Evolutionary conservation across 1,139 yeast genomes (phyloP).

Genomic region (Zygosaccharomyces pseudobailii): DNA sequence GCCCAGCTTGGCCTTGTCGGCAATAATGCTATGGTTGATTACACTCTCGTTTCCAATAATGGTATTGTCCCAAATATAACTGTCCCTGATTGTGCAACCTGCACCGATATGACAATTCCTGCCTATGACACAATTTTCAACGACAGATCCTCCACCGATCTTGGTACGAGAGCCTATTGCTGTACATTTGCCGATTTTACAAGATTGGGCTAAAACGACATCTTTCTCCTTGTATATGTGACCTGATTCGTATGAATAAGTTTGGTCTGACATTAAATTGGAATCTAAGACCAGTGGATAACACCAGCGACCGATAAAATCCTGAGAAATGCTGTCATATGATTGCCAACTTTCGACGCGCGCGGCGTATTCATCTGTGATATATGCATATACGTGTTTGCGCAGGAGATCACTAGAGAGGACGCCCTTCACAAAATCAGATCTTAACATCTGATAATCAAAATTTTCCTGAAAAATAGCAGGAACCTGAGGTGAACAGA

Average conservation of each 20-base stretch:
- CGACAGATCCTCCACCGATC: conserved; percentile 52
- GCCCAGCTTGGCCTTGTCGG: conserved; percentile 55
- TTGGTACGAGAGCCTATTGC: conserved; percentile 72
- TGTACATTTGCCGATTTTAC: conserved; percentile 70
- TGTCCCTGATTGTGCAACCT: conserved; percentile 61
- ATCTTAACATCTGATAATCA: conserved; percentile 82
- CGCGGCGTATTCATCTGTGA: conserved; percentile 78
- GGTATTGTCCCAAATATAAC: conserved; percentile 85
- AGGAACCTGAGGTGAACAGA: conserved; percentile 92
- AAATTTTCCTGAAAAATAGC: conserved; percentile 94
- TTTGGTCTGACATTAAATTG: conserved; percentile 63
- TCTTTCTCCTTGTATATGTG: conserved; percentile 82
- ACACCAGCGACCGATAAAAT: conserved; percentile 83
- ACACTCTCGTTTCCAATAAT: conserved; percentile 59
- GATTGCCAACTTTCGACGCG: conserved; percentile 93
- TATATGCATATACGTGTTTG: conserved; percentile 84
- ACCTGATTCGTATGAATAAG: conserved; percentile 73
- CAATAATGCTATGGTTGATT: conserved; percentile 63
- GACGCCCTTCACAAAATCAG: conserved; percentile 87
- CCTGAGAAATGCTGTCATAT: conserved; percentile 88
- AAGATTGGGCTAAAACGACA: conserved; percentile 87
- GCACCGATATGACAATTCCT: conserved; percentile 79
- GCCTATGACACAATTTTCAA: conserved; percentile 74
- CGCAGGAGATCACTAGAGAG: conserved; percentile 85
- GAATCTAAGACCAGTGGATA: conserved; percentile 90